Conservation (phyloP, 2,329 filamentous ascomycete genomes). For the Ophiocordyceps australis region DNA sequence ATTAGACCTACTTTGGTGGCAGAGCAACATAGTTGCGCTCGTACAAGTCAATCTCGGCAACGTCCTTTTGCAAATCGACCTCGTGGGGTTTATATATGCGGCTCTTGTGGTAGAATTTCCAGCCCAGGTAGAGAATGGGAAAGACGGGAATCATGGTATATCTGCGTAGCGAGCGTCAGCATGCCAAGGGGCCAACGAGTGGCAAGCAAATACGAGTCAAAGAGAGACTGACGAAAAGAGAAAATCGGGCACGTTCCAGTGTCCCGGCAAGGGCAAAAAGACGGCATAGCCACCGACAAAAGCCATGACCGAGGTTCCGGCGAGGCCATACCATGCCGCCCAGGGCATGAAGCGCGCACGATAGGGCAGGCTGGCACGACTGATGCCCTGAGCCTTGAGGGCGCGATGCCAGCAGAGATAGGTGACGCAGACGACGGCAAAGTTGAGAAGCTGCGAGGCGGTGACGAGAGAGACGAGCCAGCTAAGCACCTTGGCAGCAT, state of each 20-base stretch:
- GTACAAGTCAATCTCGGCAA: conserved; percentile 52
- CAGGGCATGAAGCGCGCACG: conserved; percentile 53
- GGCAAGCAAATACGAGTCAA: no score
- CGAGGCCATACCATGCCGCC: conserved; percentile 46
- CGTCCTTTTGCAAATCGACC: conserved; percentile 42
- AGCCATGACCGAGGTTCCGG: conserved; percentile 49
- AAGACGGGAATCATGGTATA: conserved; percentile 61
- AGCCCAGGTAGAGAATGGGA: conserved; percentile 48
- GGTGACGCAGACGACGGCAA: conserved; percentile 48
- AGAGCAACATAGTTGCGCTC: conserved; percentile 37
- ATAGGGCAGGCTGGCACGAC: conserved; percentile 51
- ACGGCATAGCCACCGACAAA: conserved; percentile 62
- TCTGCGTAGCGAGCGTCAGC: conserved; percentile 7
- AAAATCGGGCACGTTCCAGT: conserved; percentile 53
- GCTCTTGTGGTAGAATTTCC: conserved; percentile 53
- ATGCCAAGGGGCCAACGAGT: no score
- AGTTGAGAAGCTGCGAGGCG: conserved; percentile 59
- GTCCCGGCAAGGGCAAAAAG: conserved; percentile 40
- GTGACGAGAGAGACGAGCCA: conserved; percentile 58
- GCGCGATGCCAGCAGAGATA: conserved; percentile 59
- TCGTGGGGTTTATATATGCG: conserved; percentile 35
- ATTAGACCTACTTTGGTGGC: conserved; percentile 27
- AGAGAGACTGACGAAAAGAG: conserved; percentile 41
- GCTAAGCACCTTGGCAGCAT: conserved; percentile 45
- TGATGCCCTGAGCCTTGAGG: conserved; percentile 48